These are phyloP conservation scores for Jackrogersella minutella DNA, from an alignment of 495 filamentous ascomycete genomes.

Conservation along the genomic window DNA sequence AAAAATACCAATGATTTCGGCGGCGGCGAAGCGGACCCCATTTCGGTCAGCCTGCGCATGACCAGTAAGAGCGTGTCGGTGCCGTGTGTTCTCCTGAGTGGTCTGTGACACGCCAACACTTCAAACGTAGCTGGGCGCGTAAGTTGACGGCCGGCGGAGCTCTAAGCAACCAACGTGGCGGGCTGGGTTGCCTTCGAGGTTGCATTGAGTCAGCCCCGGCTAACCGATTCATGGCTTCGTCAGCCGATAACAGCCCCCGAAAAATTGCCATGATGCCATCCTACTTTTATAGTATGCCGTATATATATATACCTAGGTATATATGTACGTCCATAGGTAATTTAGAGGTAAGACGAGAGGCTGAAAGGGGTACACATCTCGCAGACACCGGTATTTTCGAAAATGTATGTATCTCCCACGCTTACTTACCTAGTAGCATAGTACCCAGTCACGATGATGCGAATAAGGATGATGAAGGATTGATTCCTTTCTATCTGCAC, in stretches of 20 bases:
- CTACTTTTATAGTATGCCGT: slow-evolving; percentile 2
- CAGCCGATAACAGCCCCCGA: slow-evolving; percentile 32
- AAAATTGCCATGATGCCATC: slow-evolving; percentile 17
- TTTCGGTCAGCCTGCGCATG: slow-evolving; percentile 34
- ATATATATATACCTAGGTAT: slow-evolving; percentile 6
- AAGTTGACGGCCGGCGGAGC: slow-evolving; percentile 32
- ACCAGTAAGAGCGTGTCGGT: slow-evolving; percentile 28
- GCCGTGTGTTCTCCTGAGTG: slow-evolving; percentile 30
- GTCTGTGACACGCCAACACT: slow-evolving; percentile 24
- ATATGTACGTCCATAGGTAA: no score
- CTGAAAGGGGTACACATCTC: slow-evolving; percentile 8
- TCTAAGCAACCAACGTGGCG: slow-evolving; percentile 36
- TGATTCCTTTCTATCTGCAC: slow-evolving; percentile 3
- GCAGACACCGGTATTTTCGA: slow-evolving; percentile 20
- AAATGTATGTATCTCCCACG: not conserved
- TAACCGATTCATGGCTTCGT: slow-evolving; percentile 40
- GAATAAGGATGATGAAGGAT: not conserved
- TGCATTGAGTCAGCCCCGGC: slow-evolving; percentile 41
- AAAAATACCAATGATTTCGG: slow-evolving; percentile 27
- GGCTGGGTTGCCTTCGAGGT: slow-evolving; percentile 36
- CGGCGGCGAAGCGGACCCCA: slow-evolving; percentile 37
- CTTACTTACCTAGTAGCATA: not conserved
- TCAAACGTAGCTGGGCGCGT: slow-evolving; percentile 21
- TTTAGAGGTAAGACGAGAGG: slow-evolving; percentile 17
- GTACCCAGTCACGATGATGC: no score